A percentile compares a stretch with the other conserved stretches of the same genome.
These are phyloP conservation scores for Leishmania arabica DNA, from an alignment of 208 protist genomes.

Conservation along the genomic window DNA sequence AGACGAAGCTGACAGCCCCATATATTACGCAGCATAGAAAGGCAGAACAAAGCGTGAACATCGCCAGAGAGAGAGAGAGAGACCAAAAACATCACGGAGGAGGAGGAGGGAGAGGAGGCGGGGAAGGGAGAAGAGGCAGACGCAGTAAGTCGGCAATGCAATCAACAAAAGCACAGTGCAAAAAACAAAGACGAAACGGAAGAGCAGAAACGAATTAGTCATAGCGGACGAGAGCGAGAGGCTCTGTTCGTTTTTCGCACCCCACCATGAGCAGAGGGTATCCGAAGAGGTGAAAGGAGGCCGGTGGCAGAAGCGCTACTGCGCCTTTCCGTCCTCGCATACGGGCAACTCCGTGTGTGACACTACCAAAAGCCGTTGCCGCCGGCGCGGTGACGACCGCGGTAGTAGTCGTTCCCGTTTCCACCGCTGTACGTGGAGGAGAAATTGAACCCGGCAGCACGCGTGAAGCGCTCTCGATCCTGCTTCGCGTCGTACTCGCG, in stretches of 20 bases:
- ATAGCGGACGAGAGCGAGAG: neutral
- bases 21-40: neutral
- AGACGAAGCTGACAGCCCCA: neutral
- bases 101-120: neutral
- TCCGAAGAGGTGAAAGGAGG: neutral
- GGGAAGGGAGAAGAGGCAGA: neutral
- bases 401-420: conserved; percentile 45
- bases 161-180: neutral
- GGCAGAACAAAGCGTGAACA: neutral
- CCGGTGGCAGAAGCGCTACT: neutral
- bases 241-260: neutral
- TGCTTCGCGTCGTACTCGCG: conserved; percentile 87
- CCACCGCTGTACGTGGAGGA: conserved; percentile 48
- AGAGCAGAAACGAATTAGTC: neutral
- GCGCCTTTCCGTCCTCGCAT: neutral
- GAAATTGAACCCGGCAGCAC: conserved; percentile 46
- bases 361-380: conserved; percentile 62
- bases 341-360: neutral
- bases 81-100: neutral
- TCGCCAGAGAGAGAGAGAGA: neutral
- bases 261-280: neutral
- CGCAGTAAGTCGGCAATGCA: neutral
- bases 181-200: conserved; percentile 5
- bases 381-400: conserved; percentile 55
- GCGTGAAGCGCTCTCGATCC: conserved; percentile 50